A percentile compares a stretch with the other conserved stretches of the same genome.
Conservation (phyloP, 2,329 filamentous ascomycete species). For the Diaporthe batatas region DNA sequence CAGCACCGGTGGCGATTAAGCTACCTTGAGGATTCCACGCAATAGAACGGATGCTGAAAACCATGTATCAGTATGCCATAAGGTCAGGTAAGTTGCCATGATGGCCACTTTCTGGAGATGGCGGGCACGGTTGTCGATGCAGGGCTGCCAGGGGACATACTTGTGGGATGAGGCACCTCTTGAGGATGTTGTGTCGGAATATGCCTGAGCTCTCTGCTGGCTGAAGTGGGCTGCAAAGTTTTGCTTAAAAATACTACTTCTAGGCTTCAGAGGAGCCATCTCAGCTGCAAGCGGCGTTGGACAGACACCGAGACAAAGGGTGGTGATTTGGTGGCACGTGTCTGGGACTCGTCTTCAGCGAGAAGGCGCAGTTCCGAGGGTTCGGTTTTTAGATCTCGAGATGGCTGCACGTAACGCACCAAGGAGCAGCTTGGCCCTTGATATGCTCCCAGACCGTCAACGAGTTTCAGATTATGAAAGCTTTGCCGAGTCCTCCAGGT, state of each 20-base stretch:
- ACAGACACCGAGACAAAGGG: not conserved
- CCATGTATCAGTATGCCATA: slow-evolving; percentile 17
- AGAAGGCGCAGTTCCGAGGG: slow-evolving; percentile 1
- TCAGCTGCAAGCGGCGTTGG: slow-evolving; percentile 20
- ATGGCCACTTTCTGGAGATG: not conserved
- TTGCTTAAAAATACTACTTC: slow-evolving; percentile 76
- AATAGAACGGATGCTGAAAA: slow-evolving; percentile 77
- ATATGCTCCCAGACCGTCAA: not conserved
- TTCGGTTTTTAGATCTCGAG: not conserved
- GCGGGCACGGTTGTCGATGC: slow-evolving; percentile 31
- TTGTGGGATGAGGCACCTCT: slow-evolving; percentile 68
- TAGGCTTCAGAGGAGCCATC: slow-evolving; percentile 59
- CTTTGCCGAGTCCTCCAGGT: not conserved
- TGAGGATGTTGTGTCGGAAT: slow-evolving; percentile 71
- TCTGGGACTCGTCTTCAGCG: not conserved
- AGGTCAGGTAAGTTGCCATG: too few species aligned
- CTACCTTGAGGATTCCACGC: slow-evolving; percentile 91
- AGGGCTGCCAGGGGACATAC: slow-evolving; percentile 57
- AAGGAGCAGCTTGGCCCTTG: not conserved
- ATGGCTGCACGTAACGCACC: not conserved
- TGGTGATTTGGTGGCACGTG: not conserved
- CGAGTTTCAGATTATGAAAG: not conserved
- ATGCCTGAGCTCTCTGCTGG: slow-evolving; percentile 77
- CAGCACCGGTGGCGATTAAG: slow-evolving; percentile 84
- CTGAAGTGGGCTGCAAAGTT: slow-evolving; percentile 77